Base-by-base conservation (phyloP, 164 flowering plant genomes). In the Vitis amurensis region DNA sequence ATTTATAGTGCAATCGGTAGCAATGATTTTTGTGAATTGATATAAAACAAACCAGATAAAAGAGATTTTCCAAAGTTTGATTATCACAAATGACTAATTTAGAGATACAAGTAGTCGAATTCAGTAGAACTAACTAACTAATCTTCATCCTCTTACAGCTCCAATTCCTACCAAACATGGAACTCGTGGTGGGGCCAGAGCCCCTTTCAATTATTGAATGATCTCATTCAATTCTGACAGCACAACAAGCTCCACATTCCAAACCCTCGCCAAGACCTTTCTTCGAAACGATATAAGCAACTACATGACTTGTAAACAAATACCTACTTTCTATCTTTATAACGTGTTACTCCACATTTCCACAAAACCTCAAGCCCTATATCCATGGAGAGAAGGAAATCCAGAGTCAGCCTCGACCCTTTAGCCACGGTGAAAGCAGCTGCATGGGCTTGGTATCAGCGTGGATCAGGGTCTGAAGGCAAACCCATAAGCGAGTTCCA, bases 391-490 rank as follows among this genome's bases (percentile, higher is more conserved):
- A 72, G 53, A 49, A 73, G 50, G 6, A 78, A 63, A 17, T 2
- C 62, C 1, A 57, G 48, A 60, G 66, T 2, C 5, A 68, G 64
- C 70, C 10, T 15, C 51, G 81, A 86, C 47, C 87, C 86, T 14
- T 59, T 78, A 27, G 77, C 77, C 0, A 2, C 76, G 3, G 82
- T 76, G 1, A 90, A 81, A 66, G 89, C 92, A 0, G 92, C 96
- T 2, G 91, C 96, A 63, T 88, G 91, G 96, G 92, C 92, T 0
- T 85, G 96, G 92, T 81, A 80, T 68, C 79, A 85, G 44, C 95
- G 59, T 16, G 85, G 91, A 2, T 87, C 88, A 5, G 88, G 84
- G 2, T 70, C 76, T 1, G 84, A 80, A 1, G 76, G 77, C 2
- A 78, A 71, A 55, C 62, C 82, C 0, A 59, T 67, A 44, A 58